These are phyloP conservation scores for Globisporangium megalacanthum DNA, from an alignment of 352 stramenopile genomes.

Conservation along the genomic window DNA sequence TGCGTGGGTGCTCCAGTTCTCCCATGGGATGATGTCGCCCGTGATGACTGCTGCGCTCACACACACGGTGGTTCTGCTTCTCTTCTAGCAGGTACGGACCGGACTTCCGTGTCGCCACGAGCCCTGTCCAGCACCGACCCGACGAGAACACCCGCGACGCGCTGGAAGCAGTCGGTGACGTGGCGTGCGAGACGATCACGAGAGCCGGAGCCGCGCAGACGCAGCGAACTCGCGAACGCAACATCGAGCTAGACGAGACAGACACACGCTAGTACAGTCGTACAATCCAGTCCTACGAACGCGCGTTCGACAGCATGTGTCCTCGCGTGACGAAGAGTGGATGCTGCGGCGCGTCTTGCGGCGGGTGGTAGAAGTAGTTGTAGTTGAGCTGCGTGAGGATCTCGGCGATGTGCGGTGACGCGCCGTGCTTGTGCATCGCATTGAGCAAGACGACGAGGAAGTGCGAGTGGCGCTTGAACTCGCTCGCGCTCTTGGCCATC, in stretches of 20 bases:
- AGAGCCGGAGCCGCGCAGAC: conserved; percentile 6
- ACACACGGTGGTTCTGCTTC: not conserved
- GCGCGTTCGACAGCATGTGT: not conserved
- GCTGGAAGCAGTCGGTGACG: not conserved
- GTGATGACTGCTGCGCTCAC: too few species aligned
- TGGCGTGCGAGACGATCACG: conserved; percentile 7
- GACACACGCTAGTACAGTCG: too few species aligned
- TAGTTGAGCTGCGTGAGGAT: conserved; percentile 72
- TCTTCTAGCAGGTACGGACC: conserved; percentile 7
- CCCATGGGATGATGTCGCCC: too few species aligned
- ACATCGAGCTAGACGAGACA: too few species aligned
- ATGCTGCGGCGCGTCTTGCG: conserved; percentile 10
- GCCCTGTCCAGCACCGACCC: conserved; percentile 7
- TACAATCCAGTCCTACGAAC: not conserved
- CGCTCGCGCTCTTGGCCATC: conserved; percentile 33
- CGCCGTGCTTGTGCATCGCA: conserved; percentile 64
- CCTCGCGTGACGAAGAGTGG: not conserved
- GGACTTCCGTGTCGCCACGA: conserved; percentile 7
- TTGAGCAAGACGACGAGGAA: conserved; percentile 71
- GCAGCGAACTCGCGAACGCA: not conserved
- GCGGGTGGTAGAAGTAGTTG: conserved; percentile 59
- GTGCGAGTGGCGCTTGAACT: conserved; percentile 61
- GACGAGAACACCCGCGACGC: conserved; percentile 3
- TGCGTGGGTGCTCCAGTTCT: conserved; percentile 14
- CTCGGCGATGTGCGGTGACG: conserved; percentile 60